Evolutionary conservation across 106 monocot genomes (phyloP), one percentile per base, ranked within the genome.

Genomic region (Dendrobium chrysotoxum): DNA sequence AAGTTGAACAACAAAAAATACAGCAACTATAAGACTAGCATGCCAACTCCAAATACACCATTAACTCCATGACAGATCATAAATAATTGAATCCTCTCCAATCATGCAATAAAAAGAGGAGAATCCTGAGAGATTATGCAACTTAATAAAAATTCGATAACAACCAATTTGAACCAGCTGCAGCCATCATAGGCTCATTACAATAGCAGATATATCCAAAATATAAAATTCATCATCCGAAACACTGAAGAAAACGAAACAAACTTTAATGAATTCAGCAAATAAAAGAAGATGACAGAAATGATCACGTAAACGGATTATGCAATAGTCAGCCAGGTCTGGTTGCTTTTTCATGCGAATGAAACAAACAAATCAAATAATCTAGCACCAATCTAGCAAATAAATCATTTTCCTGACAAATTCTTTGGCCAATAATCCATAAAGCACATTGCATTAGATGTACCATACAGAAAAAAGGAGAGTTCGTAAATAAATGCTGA

Each of bases 401-500:
- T 61, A 61, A 61, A 61, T 61, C 61, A 61, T 20, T 61, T 25
- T 61, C n/a, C 61, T 61, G 7, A 61, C n/a, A n/a, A 61, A 5
- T 23, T 25, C 21, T n/a, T 61, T 61, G 31, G 31, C 2, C 28
- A 35, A 70, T 30, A 70, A 15, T 70, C 35, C 12, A 67, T 21
- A 28, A 23, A 67, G 28, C 66, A 67, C 8, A 39, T 72, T 72
- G 0, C 74, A 20, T 16, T 50, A 40, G 26, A 41, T 8, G 17
- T 50, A 15, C 2, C 20, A 78, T 23, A 61, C 61, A 61, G 21
- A 20, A 23, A 61, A 54, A 44, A 8, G 10, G 41, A 11, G 31
- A n/a, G n/a, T 4, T n/a, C 7, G 75, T 28, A 44, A 80, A 2
- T 28, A 21, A 66, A 61, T 40, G 85, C 88, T 80, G 71, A 95